Percentiles rank a stretch among this genome's conserved stretches.
Conservation (phyloP, 176 grass and related monocot species). For the Olyra latifolia region DNA sequence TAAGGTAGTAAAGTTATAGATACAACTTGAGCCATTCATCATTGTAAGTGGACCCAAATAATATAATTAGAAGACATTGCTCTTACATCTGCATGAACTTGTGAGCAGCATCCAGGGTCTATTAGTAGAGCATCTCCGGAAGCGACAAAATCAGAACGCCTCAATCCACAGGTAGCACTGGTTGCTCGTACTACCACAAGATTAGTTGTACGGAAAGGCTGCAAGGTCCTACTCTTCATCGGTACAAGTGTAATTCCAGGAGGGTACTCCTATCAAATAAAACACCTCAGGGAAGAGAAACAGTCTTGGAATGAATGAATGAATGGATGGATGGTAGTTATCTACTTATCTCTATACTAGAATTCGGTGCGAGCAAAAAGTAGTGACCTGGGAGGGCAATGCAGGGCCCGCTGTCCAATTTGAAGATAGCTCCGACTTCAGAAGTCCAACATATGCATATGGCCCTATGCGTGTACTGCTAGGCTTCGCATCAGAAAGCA, state of each 20-base stretch:
- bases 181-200: slow-evolving; percentile 60
- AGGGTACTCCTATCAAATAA: slow-evolving; percentile 73
- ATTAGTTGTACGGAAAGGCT: slow-evolving; percentile 88
- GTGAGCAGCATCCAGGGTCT: slow-evolving; percentile 87
- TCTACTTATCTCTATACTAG: not conserved
- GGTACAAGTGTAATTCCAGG: slow-evolving; percentile 86
- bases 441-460: slow-evolving; percentile 47
- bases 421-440: slow-evolving; percentile 34
- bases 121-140: slow-evolving; percentile 68
- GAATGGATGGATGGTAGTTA: not conserved
- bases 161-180: slow-evolving; percentile 7
- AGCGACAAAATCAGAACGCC: slow-evolving; percentile 44
- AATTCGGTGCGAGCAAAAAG: not conserved
- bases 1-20: not conserved
- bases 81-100: slow-evolving; percentile 67
- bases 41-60: not conserved
- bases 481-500: slow-evolving; percentile 49
- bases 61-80: slow-evolving; percentile 9
- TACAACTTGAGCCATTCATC: not conserved
- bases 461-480: slow-evolving; percentile 61
- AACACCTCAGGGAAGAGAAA: slow-evolving; percentile 11
- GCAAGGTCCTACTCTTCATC: slow-evolving; percentile 88
- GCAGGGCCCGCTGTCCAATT: not conserved
- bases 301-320: not conserved
- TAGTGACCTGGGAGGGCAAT: slow-evolving; percentile 71